These are phyloP conservation scores for Hyphodiscus hymeniophilus DNA, from an alignment of 495 filamentous ascomycete species.

Conservation along the genomic window DNA sequence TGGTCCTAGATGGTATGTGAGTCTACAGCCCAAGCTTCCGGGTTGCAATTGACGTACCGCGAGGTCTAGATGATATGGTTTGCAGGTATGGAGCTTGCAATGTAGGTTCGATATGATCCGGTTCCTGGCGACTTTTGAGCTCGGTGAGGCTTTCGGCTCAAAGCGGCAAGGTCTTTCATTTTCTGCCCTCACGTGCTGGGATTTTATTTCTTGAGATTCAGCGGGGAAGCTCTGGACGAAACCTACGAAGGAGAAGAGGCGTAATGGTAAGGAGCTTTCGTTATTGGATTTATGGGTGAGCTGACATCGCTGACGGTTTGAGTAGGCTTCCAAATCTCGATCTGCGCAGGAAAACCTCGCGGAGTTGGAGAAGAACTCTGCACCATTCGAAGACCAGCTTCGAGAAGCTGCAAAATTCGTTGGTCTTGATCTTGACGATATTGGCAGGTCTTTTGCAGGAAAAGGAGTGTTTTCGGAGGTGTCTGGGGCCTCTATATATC, in stretches of 20 bases:
- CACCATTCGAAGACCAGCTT: slow-evolving; percentile 22
- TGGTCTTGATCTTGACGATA: slow-evolving; percentile 11
- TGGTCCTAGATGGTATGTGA: neutral
- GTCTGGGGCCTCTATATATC: slow-evolving; percentile 14
- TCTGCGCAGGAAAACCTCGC: slow-evolving; percentile 18
- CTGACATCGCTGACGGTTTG: neutral
- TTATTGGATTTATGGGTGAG: neutral
- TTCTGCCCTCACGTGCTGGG: no score
- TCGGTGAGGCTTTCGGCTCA: neutral
- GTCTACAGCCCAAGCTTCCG: neutral
- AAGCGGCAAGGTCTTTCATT: neutral
- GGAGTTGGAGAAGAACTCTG: slow-evolving; percentile 20
- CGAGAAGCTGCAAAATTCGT: slow-evolving; percentile 22
- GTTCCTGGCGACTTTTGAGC: slow-evolving; percentile 1
- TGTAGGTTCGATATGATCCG: slow-evolving; percentile 4
- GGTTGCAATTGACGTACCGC: slow-evolving; percentile 19
- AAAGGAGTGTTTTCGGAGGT: slow-evolving; percentile 26
- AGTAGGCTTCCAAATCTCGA: slow-evolving; percentile 20
- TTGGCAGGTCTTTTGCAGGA: slow-evolving; percentile 25
- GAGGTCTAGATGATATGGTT: slow-evolving; percentile 6
- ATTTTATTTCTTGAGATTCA: neutral
- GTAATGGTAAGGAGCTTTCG: neutral
- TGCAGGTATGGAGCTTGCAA: slow-evolving; percentile 1
- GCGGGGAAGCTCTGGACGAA: neutral
- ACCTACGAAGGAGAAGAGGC: neutral